Conservation (phyloP, 371 early-diverging fungal species). For the Lichtheimia corymbifera region DNA sequence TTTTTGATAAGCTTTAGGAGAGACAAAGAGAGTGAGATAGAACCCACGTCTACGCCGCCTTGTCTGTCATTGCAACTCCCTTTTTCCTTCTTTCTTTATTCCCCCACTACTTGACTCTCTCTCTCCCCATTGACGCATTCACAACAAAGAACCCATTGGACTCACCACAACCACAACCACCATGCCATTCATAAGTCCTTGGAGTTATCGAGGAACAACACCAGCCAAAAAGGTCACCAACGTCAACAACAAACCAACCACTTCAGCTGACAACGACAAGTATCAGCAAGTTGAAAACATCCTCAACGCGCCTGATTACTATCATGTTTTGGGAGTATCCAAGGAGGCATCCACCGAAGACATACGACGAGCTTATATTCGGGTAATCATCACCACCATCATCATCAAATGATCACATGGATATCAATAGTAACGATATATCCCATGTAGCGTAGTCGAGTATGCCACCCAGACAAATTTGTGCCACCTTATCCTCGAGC, state of each 20-base stretch:
- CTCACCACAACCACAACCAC: neutral
- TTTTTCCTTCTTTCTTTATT: too few species aligned
- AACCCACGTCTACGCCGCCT: too few species aligned
- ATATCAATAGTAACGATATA: neutral
- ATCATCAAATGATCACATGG: neutral
- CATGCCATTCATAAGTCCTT: conserved; percentile 26
- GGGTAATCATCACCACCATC: conserved; percentile 17
- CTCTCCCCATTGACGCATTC: too few species aligned
- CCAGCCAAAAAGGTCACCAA: neutral
- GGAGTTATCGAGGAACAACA: neutral
- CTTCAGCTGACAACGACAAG: conserved; percentile 21
- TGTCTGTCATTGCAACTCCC: too few species aligned
- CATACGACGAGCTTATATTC: conserved; percentile 46
- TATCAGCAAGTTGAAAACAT: conserved; percentile 41
- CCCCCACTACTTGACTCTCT: too few species aligned
- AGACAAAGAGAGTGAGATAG: too few species aligned
- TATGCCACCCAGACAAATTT: conserved; percentile 50
- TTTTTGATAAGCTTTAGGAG: too few species aligned
- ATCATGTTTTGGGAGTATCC: conserved; percentile 32
- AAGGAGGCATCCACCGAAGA: conserved; percentile 34
- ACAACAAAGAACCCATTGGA: too few species aligned
- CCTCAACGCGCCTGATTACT: conserved; percentile 35
- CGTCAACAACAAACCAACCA: neutral
- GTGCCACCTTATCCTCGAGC: conserved; percentile 29
- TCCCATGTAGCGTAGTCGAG: conserved; percentile 36